Base-by-base conservation (phyloP, 805 yeast species). In the Yarrowia hollandica region DNA sequence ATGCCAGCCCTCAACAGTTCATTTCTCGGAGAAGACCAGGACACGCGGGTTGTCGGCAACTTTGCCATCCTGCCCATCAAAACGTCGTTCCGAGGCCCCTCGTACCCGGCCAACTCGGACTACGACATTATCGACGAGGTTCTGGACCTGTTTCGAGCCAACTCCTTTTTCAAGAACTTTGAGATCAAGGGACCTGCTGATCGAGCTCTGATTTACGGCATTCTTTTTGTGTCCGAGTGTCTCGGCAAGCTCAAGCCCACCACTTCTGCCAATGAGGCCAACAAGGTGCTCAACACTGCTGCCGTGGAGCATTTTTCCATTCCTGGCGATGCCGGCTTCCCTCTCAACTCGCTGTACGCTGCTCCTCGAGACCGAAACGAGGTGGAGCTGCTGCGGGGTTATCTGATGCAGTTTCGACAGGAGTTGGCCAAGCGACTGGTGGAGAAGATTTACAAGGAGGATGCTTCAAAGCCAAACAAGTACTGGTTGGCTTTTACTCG, bases 131-230 rank as follows among this genome's bases (percentile, higher is more conserved):
- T 88, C 60, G 99, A 94, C 71, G 99, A 94, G 72, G 80, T 84
- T 23, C 75, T 94, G 59, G 98, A 94, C 72, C 78, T 94, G 59
- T 94, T 94, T 74, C 80, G 99, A 65, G 97, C 97, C 66, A 94
- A 94, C 73, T 88, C 97, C 11, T 92, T 94, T 74, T 94, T 94
- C 81, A 87, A 88, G 71, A 94, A 94, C 77, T 94, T 94, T 71
- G 99, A 94, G 75, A 91, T 94, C 75, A 90, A 90, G 72, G 96
- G 97, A 11, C 88, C 96, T 19, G 86, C 97, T 3, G 99, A 94
- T 71, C 80, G 99, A 65, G 81, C 92, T 10, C 77, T 94, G 61
- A 91, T 95, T 66, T 94, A 94, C 71, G 99, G 99, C 18, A 94
- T 94, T 59, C 76, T 94, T 61, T 94, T 82, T 71, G 83, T 89